These are phyloP conservation scores for Syncephalis plumigaleata DNA, from an alignment of 371 early-diverging fungal genomes.

Conservation along the genomic window DNA sequence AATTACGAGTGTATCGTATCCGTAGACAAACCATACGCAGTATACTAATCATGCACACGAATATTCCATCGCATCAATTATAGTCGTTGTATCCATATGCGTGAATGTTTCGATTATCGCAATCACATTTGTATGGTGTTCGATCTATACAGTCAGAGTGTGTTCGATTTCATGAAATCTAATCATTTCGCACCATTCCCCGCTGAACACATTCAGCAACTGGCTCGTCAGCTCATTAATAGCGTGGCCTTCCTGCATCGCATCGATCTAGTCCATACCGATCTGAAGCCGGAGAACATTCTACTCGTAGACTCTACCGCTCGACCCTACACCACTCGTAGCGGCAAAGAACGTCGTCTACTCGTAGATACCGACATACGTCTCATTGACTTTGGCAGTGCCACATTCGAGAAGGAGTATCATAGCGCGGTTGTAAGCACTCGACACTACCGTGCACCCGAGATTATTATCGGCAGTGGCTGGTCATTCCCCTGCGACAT, in stretches of 20 bases:
- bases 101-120: conserved; percentile 62
- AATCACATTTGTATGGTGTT: conserved; percentile 97
- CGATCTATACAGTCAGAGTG: conserved; percentile 65
- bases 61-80: background rate
- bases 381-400: conserved; percentile 92
- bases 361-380: conserved; percentile 56
- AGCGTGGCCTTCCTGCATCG: conserved; percentile 73
- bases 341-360: conserved; percentile 5
- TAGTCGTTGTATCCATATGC: conserved; percentile 39
- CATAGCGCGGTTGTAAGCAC: conserved; percentile 82
- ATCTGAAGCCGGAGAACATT: conserved; percentile 86
- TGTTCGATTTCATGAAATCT: conserved; percentile 87
- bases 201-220: conserved; percentile 57
- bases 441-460: conserved; percentile 93
- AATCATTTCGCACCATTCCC: conserved; percentile 82
- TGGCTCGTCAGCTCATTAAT: conserved; percentile 57
- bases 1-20: too few relatives aligned
- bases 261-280: conserved; percentile 73
- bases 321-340: background rate
- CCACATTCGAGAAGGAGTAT: conserved; percentile 86
- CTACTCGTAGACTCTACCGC: conserved; percentile 23
- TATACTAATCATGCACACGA: background rate
- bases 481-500: conserved; percentile 96
- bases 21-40: background rate
- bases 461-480: conserved; percentile 81